Base-by-base conservation (phyloP, 305 asterid genomes). In the Fraxinus baroniana region DNA sequence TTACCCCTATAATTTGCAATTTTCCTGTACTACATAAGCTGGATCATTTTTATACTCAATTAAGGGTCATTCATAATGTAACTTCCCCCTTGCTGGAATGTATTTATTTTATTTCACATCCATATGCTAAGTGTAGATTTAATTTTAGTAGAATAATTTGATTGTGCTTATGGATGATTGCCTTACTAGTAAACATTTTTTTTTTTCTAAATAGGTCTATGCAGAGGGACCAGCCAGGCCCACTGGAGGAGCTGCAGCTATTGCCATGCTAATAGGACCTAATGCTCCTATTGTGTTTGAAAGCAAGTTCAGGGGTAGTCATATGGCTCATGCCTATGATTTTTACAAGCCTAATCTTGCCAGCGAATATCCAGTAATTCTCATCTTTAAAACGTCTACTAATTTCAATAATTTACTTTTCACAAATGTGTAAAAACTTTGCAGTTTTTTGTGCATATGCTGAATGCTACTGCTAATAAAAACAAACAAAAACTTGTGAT, bases 141-240 rank as follows among this genome's bases (percentile, higher is more conserved):
- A 55, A 78, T 22, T 41, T 79, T 37, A 32, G n/a, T 37, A 26
- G 17, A 55, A 49, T 22, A 68, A 26, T 7, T 68, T 24, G 35
- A 20, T 68, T 28, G 39, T 64, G 49, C 9, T 36, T 64, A 24
- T 64, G 15, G 30, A 12, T 24, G 44, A 13, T 83, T 76, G 71
- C 41, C 81, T 83, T 79, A 85, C 62, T 18, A 57, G 64, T 76
- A 36, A 55, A 41, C 70, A 77, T 82, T 70, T 7, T 87, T 73
- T n/a, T 86, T 24, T 7, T 68, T 28, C 13, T 57, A 20, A 32
- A 87, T 85, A 97, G 98, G 98, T 97, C 79, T 97, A 97, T 84
- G 99, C 99, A 1, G 98, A 94, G 90, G 99, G 99, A 28, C 98
- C 99, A 30, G 99, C 99, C 85, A 90, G 99, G 82, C 98, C 99